Percentiles rank a stretch among this genome's conserved stretches.
These are phyloP conservation scores for Lenzites betulinus DNA, from an alignment of 768 basidiomycete species.

Conservation along the genomic window DNA sequence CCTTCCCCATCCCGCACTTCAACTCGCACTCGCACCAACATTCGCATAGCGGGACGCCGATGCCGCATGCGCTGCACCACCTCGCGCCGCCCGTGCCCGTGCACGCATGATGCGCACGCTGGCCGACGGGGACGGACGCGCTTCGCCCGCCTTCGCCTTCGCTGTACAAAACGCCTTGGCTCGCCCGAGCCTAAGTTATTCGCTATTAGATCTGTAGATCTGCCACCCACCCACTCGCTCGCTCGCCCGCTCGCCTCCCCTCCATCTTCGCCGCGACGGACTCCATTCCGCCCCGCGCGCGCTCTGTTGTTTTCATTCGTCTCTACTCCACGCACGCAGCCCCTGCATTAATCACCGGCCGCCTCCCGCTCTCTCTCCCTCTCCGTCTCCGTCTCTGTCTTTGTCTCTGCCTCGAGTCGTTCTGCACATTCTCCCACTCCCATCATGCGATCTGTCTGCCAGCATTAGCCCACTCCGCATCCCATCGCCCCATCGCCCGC, in stretches of 20 bases:
- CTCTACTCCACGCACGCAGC: slow-evolving; percentile 6
- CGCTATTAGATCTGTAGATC: slow-evolving; percentile 11
- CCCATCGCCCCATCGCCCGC: neutral
- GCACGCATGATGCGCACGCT: slow-evolving; percentile 9
- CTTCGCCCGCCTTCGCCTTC: slow-evolving; percentile 3
- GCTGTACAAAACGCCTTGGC: slow-evolving; percentile 18
- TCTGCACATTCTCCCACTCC: neutral
- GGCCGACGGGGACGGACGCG: too few relatives aligned
- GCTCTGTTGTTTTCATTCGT: slow-evolving; percentile 1
- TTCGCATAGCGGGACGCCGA: slow-evolving; percentile 1
- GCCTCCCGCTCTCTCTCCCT: neutral
- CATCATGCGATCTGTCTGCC: neutral
- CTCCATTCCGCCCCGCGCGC: neutral
- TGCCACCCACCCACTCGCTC: slow-evolving; percentile 1
- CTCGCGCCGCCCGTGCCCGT: slow-evolving; percentile 13
- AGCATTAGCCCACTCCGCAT: neutral
- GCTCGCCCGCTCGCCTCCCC: neutral
- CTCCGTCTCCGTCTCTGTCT: too few relatives aligned
- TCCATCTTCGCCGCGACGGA: neutral
- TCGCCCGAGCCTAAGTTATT: slow-evolving; percentile 14
- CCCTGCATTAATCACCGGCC: slow-evolving; percentile 11
- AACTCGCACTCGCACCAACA: slow-evolving; percentile 19
- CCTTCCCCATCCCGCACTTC: slow-evolving; percentile 32
- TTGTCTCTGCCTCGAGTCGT: too few relatives aligned
- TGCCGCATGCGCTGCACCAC: slow-evolving; percentile 7